Evolutionary conservation across 208 protist species (phyloP).

Genomic region (Spongospora subterranea): DNA sequence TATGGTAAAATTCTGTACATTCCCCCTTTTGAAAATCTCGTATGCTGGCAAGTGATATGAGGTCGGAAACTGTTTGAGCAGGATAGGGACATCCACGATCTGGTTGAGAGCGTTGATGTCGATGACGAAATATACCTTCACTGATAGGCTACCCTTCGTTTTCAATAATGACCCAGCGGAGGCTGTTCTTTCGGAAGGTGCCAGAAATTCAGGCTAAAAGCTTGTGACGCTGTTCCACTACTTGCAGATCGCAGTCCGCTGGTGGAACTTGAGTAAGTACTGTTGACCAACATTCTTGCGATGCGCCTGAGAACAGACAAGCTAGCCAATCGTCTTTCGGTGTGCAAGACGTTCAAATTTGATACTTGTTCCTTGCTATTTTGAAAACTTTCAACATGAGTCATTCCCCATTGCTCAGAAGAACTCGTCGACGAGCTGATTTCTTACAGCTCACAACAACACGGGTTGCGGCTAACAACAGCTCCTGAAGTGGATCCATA

Average conservation of each 20-base stretch:
- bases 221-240: neutral
- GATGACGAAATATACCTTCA: neutral
- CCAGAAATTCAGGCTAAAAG: neutral
- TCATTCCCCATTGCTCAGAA: neutral
- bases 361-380: neutral
- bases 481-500: neutral
- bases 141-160: neutral
- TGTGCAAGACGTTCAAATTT: neutral
- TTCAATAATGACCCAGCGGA: slow-evolving; percentile 1
- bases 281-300: neutral
- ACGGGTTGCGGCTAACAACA: neutral
- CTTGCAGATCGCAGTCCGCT: neutral
- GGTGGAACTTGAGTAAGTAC: neutral
- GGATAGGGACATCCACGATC: neutral
- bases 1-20: no score
- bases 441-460: neutral
- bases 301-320: neutral
- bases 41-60: no score
- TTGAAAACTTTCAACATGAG: neutral
- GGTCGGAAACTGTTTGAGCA: no score
- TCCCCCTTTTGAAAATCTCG: no score
- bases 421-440: neutral
- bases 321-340: neutral
- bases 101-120: neutral
- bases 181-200: neutral